Conservation (phyloP, 202 grass and related monocot genomes). For the Zoysia matrella region DNA sequence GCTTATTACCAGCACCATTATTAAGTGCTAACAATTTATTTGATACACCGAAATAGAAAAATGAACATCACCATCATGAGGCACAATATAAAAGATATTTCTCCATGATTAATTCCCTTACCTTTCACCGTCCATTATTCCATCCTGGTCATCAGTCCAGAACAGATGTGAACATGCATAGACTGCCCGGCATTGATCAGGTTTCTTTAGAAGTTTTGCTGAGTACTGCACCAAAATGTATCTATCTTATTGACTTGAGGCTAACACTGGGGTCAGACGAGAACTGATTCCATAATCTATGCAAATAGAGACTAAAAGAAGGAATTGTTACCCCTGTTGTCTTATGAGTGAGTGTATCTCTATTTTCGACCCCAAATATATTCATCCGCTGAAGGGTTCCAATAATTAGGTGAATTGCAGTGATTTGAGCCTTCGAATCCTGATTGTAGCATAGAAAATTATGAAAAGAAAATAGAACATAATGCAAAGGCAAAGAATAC, state of each 20-base stretch:
- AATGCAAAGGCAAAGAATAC: slow-evolving; percentile 18
- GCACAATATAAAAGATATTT: neutral
- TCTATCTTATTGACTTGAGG: slow-evolving; percentile 19
- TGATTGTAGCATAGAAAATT: slow-evolving; percentile 47
- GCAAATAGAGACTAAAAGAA: slow-evolving; percentile 29
- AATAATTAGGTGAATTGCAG: slow-evolving; percentile 97
- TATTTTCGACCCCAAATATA: slow-evolving; percentile 97
- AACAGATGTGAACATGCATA: slow-evolving; percentile 99
- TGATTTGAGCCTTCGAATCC: slow-evolving; percentile 99
- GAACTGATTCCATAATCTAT: neutral
- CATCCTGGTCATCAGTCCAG: slow-evolving; percentile 98
- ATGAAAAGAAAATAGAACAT: slow-evolving; percentile 2
- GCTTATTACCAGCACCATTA: neutral
- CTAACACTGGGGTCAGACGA: slow-evolving; percentile 9
- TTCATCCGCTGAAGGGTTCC: slow-evolving; percentile 96
- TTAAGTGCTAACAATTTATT: slow-evolving; percentile 30
- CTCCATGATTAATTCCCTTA: slow-evolving; percentile 30
- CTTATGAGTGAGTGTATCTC: slow-evolving; percentile 97
- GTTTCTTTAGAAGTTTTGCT: slow-evolving; percentile 98
- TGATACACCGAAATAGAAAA: neutral
- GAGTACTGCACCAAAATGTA: slow-evolving; percentile 78
- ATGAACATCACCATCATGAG: neutral
- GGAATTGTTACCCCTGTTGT: slow-evolving; percentile 85
- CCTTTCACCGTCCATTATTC: slow-evolving; percentile 99
- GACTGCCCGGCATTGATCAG: slow-evolving; percentile 95